These are phyloP conservation scores for Serendipita sp. DNA, from an alignment of 768 basidiomycete species.

Conservation along the genomic window DNA sequence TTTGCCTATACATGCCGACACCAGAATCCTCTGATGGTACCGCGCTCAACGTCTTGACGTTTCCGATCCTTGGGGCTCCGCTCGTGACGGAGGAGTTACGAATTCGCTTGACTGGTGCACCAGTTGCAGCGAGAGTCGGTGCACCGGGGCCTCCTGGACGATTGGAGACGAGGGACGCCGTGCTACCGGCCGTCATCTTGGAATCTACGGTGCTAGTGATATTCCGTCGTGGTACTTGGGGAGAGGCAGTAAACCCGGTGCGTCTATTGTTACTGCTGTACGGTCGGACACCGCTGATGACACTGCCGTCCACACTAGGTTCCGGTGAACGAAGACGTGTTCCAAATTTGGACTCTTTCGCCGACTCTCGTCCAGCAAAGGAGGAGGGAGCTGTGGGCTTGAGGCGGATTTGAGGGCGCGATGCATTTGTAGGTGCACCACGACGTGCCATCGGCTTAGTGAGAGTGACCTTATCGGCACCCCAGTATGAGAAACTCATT, in stretches of 20 bases:
- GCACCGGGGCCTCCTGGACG: constrained; percentile 34
- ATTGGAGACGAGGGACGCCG: constrained; percentile 55
- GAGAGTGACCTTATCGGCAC: constrained; percentile 78
- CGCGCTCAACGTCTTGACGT: constrained; percentile 16
- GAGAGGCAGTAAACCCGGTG: constrained; percentile 27
- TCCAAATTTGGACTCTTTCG: constrained; percentile 87
- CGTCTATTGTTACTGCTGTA: neutral
- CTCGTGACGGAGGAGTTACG: constrained; percentile 63
- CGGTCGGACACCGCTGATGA: constrained; percentile 12
- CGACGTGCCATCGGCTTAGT: constrained; percentile 56
- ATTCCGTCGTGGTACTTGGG: constrained; percentile 36
- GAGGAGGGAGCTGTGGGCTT: constrained; percentile 12
- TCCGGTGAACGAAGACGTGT: constrained; percentile 60
- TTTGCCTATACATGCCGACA: constrained; percentile 68
- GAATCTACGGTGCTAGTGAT: constrained; percentile 33
- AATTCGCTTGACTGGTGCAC: constrained; percentile 35
- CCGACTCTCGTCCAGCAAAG: constrained; percentile 40
- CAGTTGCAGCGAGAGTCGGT: constrained; percentile 16
- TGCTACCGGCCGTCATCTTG: constrained; percentile 10
- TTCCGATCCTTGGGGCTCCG: constrained; percentile 25
- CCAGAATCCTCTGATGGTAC: constrained; percentile 70
- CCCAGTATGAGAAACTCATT: constrained; percentile 91
- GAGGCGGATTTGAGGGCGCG: constrained; percentile 8
- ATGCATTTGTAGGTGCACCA: constrained; percentile 16
- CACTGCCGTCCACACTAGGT: constrained; percentile 30